Evolutionary conservation across 495 filamentous ascomycete genomes (phyloP), one percentile per base, ranked within the genome.

Genomic region (Acidomyces sp.): DNA sequence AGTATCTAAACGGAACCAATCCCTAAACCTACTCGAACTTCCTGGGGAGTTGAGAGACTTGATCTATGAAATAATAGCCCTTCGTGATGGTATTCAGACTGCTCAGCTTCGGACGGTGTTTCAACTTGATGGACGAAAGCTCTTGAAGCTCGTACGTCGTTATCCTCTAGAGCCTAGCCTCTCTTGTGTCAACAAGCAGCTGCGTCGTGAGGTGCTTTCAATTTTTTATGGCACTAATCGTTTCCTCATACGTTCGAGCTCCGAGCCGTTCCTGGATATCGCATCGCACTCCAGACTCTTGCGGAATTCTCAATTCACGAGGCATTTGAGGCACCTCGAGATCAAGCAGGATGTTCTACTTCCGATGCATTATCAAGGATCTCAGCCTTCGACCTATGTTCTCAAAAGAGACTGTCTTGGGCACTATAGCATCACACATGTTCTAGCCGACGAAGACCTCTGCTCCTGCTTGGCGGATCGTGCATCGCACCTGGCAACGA

Each of bases 181-280:
- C 3, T 17, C 39, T 20, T 4, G 32, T 10, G 39, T 16, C 9
- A 42, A 34, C 29, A 24, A 37, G 12, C 45, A 48, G 39, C 6
- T 48, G 21, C 43, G 45, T 17, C 13, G 29, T 11, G 45, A 48
- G 21, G 15, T 39, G 6, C 45, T 48, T 13, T 39, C 45, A 17
- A 28, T 48, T 4, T 48, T 43, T 39, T 48, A 43, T 24, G 39
- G 39, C n/a, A 17, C 9, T 23, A 48, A 48, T 32, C 13, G 26
- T 10, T 46, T 46, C 28, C 7, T 23, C 1, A 33, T 33, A 13
- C 31, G 26, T n/a, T n/a, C n/a, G n/a, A n/a, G n/a, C n/a, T n/a
- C n/a, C n/a, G n/a, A n/a, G n/a, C n/a, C n/a, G n/a, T n/a, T n/a
- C n/a, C n/a, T n/a, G n/a, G n/a, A n/a, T n/a, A n/a, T n/a, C n/a